Percentiles rank a stretch among this genome's conserved stretches.
Evolutionary conservation across 2,329 filamentous ascomycete species (phyloP).

Genomic region (Aphanocladium album): DNA sequence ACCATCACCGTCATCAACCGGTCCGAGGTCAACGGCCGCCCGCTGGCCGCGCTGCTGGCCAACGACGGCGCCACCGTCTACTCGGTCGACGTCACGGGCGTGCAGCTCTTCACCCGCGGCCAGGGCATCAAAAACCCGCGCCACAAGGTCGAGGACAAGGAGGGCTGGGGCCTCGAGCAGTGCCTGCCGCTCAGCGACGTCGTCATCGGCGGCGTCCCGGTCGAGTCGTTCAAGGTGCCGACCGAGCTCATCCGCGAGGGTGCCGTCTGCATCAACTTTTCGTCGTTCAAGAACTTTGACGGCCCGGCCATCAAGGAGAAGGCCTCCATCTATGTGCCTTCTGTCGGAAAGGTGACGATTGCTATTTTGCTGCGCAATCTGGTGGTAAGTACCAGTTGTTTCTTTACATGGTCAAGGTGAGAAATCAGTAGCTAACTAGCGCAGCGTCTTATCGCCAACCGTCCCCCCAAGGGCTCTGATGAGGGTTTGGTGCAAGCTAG

Average conservation of each 20-base stretch:
- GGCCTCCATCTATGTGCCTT: constrained; percentile 93
- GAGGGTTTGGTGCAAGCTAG: constrained; percentile 32
- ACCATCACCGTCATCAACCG: constrained; percentile 96
- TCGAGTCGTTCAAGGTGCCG: constrained; percentile 84
- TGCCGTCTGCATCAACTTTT: constrained; percentile 98
- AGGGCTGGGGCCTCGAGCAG: constrained; percentile 72
- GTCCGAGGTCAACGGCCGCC: constrained; percentile 90
- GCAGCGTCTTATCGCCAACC: constrained; percentile 50
- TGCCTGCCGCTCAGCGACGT: constrained; percentile 87
- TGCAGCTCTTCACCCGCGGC: constrained; percentile 88
- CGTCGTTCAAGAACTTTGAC: constrained; percentile 89
- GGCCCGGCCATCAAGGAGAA: constrained; percentile 83
- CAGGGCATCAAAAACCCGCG: constrained; percentile 78
- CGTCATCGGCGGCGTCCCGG: constrained; percentile 87
- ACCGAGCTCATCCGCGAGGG: constrained; percentile 78
- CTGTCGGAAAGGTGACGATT: constrained; percentile 96
- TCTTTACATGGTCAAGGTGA: no score
- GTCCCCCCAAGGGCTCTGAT: constrained; percentile 34
- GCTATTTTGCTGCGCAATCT: constrained; percentile 85
- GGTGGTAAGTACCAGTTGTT: constrained; percentile 55
- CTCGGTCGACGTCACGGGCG: constrained; percentile 85
- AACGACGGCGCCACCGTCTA: constrained; percentile 96
- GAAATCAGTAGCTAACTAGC: neutral
- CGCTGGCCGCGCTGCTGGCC: constrained; percentile 84
- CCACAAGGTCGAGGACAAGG: constrained; percentile 82